Evolutionary conservation across 1,284 basidiomycete genomes (phyloP).

Genomic region (Cryptococcus sp.): DNA sequence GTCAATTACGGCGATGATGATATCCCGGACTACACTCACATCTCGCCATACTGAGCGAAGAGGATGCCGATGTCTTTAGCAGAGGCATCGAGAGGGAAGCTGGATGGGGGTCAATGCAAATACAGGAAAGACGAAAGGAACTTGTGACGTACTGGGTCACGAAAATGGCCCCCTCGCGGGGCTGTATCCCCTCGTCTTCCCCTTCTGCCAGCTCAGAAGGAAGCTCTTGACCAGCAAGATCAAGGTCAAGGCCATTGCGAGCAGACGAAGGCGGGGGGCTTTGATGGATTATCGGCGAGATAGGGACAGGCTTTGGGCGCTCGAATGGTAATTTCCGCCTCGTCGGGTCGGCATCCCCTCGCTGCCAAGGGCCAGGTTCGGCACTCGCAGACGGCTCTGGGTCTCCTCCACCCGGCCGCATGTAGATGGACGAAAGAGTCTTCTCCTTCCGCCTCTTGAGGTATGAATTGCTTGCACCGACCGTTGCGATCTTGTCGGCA

Average conservation of each 20-base stretch:
- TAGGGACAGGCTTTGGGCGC: slow-evolving; percentile 26
- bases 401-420: slow-evolving; percentile 39
- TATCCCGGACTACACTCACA: slow-evolving; percentile 32
- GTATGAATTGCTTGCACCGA: slow-evolving; percentile 48
- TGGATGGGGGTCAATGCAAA: slow-evolving; percentile 20
- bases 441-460: slow-evolving; percentile 44
- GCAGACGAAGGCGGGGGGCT: neutral
- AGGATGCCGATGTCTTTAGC: slow-evolving; percentile 51
- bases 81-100: slow-evolving; percentile 45
- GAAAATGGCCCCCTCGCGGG: slow-evolving; percentile 38
- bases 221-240: slow-evolving; percentile 4
- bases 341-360: slow-evolving; percentile 48
- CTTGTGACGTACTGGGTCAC: slow-evolving; percentile 41
- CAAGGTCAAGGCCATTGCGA: slow-evolving; percentile 16
- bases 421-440: slow-evolving; percentile 35
- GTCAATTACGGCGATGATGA: neutral
- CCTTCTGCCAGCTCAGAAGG: slow-evolving; percentile 10
- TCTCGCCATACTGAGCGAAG: slow-evolving; percentile 51
- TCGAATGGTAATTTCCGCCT: slow-evolving; percentile 38
- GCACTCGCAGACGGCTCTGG: slow-evolving; percentile 37
- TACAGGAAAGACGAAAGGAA: neutral
- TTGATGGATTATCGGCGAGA: slow-evolving; percentile 2
- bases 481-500: slow-evolving; percentile 49
- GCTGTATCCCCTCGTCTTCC: slow-evolving; percentile 24
- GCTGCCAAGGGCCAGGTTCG: slow-evolving; percentile 46